phyloP scores from a whole-genome alignment of 371 early-diverging fungal genomes.

The Batkoa obscura region DNA sequence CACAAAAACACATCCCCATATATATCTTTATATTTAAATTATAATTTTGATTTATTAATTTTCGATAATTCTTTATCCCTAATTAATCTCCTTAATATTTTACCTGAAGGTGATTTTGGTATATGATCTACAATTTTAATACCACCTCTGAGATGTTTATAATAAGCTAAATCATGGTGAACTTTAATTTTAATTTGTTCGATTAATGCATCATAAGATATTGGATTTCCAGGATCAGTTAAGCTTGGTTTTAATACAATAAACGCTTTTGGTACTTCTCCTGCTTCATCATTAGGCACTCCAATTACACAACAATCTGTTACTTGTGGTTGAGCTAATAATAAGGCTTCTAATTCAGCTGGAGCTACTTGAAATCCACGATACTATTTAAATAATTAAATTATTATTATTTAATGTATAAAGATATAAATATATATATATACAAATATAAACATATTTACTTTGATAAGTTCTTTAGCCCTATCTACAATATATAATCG shows the following conservation, averaged over 20 bases:
- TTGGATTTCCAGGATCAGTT: not conserved
- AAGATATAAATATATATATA: not conserved
- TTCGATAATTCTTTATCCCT: not conserved
- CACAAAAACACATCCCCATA: too few species aligned
- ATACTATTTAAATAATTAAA: constrained; percentile 15
- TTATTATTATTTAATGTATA: too few species aligned
- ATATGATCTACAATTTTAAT: constrained; percentile 42
- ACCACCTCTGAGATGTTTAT: constrained; percentile 68
- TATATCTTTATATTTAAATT: too few species aligned
- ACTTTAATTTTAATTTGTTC: constrained; percentile 35
- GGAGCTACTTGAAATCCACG: constrained; percentile 64
- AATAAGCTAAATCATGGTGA: constrained; percentile 31
- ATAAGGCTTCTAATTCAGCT: constrained; percentile 52
- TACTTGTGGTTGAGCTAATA: constrained; percentile 40
- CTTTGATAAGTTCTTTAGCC: constrained; percentile 48
- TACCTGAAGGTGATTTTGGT: constrained; percentile 68
- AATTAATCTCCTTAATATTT: constrained; percentile 38
- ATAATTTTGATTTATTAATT: too few species aligned
- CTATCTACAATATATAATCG: constrained; percentile 45
- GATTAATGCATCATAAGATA: constrained; percentile 17
- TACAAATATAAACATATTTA: not conserved
- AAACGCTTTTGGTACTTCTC: not conserved
- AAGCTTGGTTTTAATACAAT: not conserved
- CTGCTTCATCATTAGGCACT: constrained; percentile 20
- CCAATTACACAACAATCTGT: constrained; percentile 60